These are phyloP conservation scores for Tricholoma furcatifolium DNA, from an alignment of 768 basidiomycete genomes.

Conservation along the genomic window DNA sequence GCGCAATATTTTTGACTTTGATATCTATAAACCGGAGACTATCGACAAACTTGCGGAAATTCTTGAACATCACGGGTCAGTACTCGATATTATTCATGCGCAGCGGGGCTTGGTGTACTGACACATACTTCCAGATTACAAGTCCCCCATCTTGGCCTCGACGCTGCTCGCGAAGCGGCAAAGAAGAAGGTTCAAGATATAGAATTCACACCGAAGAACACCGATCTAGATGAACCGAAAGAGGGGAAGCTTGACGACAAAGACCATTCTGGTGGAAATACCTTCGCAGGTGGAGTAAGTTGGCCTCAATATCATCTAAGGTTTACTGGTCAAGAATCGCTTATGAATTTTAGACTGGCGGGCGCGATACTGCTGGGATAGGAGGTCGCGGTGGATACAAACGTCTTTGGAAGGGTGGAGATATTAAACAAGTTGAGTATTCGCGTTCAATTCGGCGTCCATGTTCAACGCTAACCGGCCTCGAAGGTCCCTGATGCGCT, in stretches of 20 bases:
- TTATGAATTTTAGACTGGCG: constrained; percentile 47
- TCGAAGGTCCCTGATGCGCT: constrained; percentile 47
- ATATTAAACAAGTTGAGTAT: constrained; percentile 53
- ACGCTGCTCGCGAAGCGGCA: constrained; percentile 53
- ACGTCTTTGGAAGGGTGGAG: constrained; percentile 59
- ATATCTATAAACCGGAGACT: constrained; percentile 64
- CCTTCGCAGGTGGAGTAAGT: constrained; percentile 61
- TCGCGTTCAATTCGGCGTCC: neutral
- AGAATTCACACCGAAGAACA: constrained; percentile 56
- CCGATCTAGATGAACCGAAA: constrained; percentile 51
- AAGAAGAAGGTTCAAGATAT: constrained; percentile 56
- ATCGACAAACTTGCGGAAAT: constrained; percentile 60
- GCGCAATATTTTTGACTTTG: constrained; percentile 70
- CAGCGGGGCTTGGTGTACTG: neutral
- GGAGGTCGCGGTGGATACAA: constrained; percentile 71
- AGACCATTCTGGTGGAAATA: constrained; percentile 61
- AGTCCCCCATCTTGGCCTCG: constrained; percentile 53
- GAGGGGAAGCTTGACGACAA: constrained; percentile 63
- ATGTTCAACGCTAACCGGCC: neutral
- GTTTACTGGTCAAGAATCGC: neutral
- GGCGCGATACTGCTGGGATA: constrained; percentile 63
- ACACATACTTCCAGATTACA: constrained; percentile 34
- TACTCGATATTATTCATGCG: neutral
- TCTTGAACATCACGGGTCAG: constrained; percentile 59
- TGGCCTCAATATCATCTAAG: neutral